Base-by-base conservation (phyloP, 2,329 filamentous ascomycete species). In the Sarocladium strictum region DNA sequence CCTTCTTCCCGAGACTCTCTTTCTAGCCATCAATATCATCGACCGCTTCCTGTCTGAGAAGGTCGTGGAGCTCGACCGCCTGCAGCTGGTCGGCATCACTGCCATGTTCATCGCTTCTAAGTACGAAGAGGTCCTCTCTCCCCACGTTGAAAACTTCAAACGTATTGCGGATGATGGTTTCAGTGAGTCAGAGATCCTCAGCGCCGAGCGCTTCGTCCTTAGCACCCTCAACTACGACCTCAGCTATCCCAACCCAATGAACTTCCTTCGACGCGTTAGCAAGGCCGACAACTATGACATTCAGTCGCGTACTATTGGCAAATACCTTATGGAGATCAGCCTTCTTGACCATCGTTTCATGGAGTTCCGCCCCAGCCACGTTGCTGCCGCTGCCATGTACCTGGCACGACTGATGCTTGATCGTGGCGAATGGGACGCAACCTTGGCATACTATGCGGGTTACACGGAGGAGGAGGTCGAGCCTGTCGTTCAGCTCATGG, bases 201-300 rank as follows among this genome's bases (percentile, higher is more conserved):
- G 90, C 66, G 94, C 94, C n/a, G 94, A 99, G 74, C 89, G 94
- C 61, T 96, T 95, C 69, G 86, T 99, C 61, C 85, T 99, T 53
- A 83, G 84, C 61, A 91, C 91, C 5, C 82, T 99, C 58, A 87
- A 97, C 75, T 99, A 97, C 71, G 93, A 99, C 69, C 84, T 99
- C 60, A 97, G 92, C 77, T 99, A 97, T 68, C 94, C 94, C 55
- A 99, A 99, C 74, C 94, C 94, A 21, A 99, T 99, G 94, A 99
- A 99, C 81, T 99, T 99, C 77, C 84, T 99, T 58, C 90, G 94
- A 60, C 89, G 95, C 62, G 96, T 99, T 72, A 97, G 93, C 58
- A 99, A 99, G 79, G 95, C 94, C 66, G 95, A 99, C 76, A 94
- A 96, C 78, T 99, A 99, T 74, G 93, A 99, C 72, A 96, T 97